These are phyloP conservation scores for Euphrasia confusa DNA, from an alignment of 257 asterid genomes.

Conservation along the genomic window DNA sequence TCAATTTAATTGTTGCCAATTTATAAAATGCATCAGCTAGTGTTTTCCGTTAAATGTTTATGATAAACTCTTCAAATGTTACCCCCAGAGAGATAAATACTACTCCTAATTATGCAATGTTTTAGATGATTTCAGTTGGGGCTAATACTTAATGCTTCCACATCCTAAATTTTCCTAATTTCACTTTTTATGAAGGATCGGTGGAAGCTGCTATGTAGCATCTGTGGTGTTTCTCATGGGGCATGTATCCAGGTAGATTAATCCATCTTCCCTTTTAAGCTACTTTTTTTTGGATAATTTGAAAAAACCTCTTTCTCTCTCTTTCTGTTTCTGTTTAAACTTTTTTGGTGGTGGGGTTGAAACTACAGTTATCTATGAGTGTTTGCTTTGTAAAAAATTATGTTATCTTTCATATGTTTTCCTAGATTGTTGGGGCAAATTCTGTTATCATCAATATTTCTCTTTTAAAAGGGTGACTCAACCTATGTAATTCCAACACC, in stretches of 20 bases:
- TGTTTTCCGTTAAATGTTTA: slow-evolving; percentile 8
- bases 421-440: slow-evolving; percentile 11
- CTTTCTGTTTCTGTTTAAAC: not conserved
- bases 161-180: slow-evolving; percentile 17
- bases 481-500: slow-evolving; percentile 15
- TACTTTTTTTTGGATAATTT: not conserved
- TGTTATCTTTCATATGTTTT: slow-evolving; percentile 10
- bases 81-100: slow-evolving; percentile 1
- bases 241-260: slow-evolving; percentile 93
- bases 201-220: slow-evolving; percentile 94
- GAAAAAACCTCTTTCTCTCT: not conserved
- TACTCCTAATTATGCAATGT: slow-evolving; percentile 2
- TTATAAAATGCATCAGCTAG: slow-evolving; percentile 11
- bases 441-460: slow-evolving; percentile 1
- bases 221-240: slow-evolving; percentile 88
- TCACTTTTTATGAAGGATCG: slow-evolving; percentile 59
- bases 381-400: no score
- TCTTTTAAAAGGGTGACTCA: not conserved
- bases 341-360: slow-evolving; percentile 7
- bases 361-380: slow-evolving; percentile 5
- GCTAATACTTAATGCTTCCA: slow-evolving; percentile 19
- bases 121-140: slow-evolving; percentile 10
- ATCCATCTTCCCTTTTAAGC: not conserved
- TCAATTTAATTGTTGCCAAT: not conserved
- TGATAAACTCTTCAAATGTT: slow-evolving; percentile 16